phyloP scores from a whole-genome alignment of 2,329 filamentous ascomycete species.

The Fusarium sp. region DNA sequence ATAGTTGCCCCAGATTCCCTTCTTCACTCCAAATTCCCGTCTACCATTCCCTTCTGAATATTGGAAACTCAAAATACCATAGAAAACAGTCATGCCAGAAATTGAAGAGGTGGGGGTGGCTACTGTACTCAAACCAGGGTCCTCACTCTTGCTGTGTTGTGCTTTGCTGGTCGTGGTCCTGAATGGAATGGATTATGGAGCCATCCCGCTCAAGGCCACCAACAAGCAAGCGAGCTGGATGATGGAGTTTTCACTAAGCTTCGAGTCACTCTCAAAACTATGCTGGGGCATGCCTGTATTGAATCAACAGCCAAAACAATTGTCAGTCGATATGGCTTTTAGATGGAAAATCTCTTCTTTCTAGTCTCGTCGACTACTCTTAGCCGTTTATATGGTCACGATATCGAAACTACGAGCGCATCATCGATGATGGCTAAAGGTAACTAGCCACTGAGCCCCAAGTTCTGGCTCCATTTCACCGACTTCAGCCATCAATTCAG shows the following conservation, averaged over 20 bases:
- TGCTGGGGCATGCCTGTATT: conserved; percentile 35
- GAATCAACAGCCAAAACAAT: conserved; percentile 17
- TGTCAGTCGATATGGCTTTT: conserved; percentile 6
- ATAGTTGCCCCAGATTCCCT: neutral
- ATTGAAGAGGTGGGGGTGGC: conserved; percentile 27
- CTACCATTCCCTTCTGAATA: neutral
- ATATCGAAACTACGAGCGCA: neutral
- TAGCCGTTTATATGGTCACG: neutral
- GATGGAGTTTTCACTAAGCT: conserved; percentile 30
- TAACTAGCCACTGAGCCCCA: neutral
- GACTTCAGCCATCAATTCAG: neutral
- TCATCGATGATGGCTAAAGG: neutral
- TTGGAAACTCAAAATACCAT: conserved; percentile 2
- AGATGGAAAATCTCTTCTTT: conserved; percentile 15
- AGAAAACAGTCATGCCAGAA: conserved; percentile 23
- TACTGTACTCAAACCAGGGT: conserved; percentile 10
- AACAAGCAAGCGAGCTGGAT: conserved; percentile 32
- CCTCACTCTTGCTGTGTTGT: conserved; percentile 24
- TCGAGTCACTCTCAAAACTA: conserved; percentile 9
- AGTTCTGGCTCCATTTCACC: neutral
- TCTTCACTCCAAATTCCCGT: neutral
- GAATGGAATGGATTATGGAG: conserved; percentile 27
- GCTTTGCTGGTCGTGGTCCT: conserved; percentile 27
- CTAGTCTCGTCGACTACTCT: neutral
- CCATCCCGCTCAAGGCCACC: conserved; percentile 24